Evolutionary conservation across 352 stramenopile genomes (phyloP).

Genomic region (Phytophthora syringae): DNA sequence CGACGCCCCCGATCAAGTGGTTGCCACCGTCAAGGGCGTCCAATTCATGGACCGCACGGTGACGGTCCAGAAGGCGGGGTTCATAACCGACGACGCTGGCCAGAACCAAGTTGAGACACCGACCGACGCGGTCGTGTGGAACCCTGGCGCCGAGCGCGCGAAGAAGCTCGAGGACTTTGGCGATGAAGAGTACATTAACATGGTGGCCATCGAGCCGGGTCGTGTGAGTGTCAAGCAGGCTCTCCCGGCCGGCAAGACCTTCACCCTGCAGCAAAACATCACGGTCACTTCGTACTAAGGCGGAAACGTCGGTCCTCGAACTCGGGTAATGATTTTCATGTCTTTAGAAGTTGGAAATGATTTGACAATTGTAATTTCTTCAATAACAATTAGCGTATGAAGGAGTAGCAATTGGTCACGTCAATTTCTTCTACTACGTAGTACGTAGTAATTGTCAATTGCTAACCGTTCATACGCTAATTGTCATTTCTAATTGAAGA

Average conservation of each 20-base stretch:
- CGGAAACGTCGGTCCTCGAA: no score
- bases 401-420: no score
- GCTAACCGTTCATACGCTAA: no score
- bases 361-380: no score
- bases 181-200: constrained; percentile 93
- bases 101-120: constrained; percentile 28
- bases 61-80: constrained; percentile 68
- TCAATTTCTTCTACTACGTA: no score
- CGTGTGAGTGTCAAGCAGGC: constrained; percentile 59
- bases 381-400: no score
- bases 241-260: constrained; percentile 56
- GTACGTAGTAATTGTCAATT: no score
- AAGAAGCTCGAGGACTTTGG: constrained; percentile 93
- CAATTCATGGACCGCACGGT: constrained; percentile 57
- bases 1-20: constrained; percentile 60
- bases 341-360: no score
- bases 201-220: constrained; percentile 96
- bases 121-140: constrained; percentile 92
- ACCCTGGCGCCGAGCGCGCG: constrained; percentile 93
- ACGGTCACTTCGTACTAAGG: constrained; percentile 27
- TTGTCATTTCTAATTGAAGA: no score
- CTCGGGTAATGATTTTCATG: no score
- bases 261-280: constrained; percentile 43
- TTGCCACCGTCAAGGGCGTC: constrained; percentile 58
- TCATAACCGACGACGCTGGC: constrained; percentile 41